A percentile compares a stretch with the other conserved stretches of the same genome.
Evolutionary conservation across 371 early-diverging fungal species (phyloP).

Genomic region (Dinochytrium kinnereticum): DNA sequence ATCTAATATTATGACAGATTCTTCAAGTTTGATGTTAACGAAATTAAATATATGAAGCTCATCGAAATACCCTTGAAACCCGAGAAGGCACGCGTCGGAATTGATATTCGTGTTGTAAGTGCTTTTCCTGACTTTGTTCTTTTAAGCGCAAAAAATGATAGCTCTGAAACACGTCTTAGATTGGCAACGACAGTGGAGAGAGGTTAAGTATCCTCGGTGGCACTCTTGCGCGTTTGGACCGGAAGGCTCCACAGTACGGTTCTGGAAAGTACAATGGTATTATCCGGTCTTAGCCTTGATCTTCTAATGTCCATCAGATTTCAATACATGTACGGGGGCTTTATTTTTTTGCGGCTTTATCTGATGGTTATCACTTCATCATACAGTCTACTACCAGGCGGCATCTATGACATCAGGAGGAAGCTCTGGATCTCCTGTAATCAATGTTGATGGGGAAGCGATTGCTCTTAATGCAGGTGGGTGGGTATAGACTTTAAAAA

Average conservation of each 20-base stretch:
- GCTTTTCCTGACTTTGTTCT: background rate
- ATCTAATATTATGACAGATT: conserved; percentile 19
- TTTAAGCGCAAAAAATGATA: background rate
- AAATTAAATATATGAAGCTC: conserved; percentile 49
- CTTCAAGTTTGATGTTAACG: conserved; percentile 41
- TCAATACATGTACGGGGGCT: conserved; percentile 41
- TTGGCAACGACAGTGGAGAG: conserved; percentile 51
- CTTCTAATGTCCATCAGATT: too few relatives aligned
- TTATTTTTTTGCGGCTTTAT: too few relatives aligned
- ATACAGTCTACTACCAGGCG: conserved; percentile 52
- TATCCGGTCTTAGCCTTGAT: too few relatives aligned
- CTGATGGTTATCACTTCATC: background rate
- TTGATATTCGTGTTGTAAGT: conserved; percentile 47
- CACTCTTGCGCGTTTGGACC: conserved; percentile 46
- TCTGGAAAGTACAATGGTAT: conserved; percentile 43
- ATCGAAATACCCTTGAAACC: conserved; percentile 42
- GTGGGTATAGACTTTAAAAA: background rate
- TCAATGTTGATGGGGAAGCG: conserved; percentile 91
- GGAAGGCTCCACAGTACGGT: conserved; percentile 51
- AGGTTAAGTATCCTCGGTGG: conserved; percentile 47
- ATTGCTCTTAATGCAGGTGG: conserved; percentile 85
- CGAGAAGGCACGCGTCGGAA: conserved; percentile 46
- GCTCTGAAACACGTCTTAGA: background rate
- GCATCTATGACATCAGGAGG: conserved; percentile 56
- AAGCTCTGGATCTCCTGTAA: conserved; percentile 82